Evolutionary conservation across 805 yeast species (phyloP).

Genomic region (Saturnispora sanitii): DNA sequence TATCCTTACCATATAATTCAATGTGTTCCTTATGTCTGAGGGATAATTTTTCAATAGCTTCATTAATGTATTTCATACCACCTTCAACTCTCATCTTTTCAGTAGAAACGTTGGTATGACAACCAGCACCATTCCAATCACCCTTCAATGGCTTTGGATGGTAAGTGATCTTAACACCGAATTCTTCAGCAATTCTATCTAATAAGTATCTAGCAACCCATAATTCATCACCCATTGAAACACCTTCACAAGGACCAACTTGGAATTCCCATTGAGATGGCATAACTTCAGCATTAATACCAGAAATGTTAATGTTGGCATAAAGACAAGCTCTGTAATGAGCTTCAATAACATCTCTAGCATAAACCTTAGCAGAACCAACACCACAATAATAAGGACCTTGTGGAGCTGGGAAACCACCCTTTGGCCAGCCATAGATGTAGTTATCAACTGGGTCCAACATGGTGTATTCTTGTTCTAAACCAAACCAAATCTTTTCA

Average conservation of each 20-base stretch:
- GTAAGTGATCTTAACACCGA: slow-evolving; percentile 95
- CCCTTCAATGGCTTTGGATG: slow-evolving; percentile 99
- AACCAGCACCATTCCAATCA: slow-evolving; percentile 99
- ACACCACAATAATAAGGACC: slow-evolving; percentile 99
- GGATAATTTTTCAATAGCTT: slow-evolving; percentile 85
- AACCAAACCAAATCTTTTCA: slow-evolving; percentile 91
- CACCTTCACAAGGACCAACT: slow-evolving; percentile 97
- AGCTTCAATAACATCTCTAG: slow-evolving; percentile 97
- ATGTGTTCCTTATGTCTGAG: slow-evolving; percentile 96
- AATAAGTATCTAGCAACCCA: slow-evolving; percentile 93
- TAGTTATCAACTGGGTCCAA: slow-evolving; percentile 76
- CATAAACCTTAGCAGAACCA: slow-evolving; percentile 96
- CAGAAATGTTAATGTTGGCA: slow-evolving; percentile 84
- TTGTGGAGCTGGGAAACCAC: slow-evolving; percentile 99
- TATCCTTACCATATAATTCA: slow-evolving; percentile 89
- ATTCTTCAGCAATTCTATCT: slow-evolving; percentile 95
- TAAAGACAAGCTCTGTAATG: slow-evolving; percentile 97
- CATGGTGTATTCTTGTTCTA: slow-evolving; percentile 97
- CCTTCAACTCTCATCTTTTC: slow-evolving; percentile 85
- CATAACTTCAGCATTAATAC: slow-evolving; percentile 99
- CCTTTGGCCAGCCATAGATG: slow-evolving; percentile 98
- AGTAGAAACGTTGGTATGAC: slow-evolving; percentile 98
- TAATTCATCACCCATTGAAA: slow-evolving; percentile 92
- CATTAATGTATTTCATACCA: slow-evolving; percentile 91
- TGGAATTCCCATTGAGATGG: slow-evolving; percentile 99